phyloP scores from a whole-genome alignment of 2,329 filamentous ascomycete species.

The Conoideocrella luteorostrata region DNA sequence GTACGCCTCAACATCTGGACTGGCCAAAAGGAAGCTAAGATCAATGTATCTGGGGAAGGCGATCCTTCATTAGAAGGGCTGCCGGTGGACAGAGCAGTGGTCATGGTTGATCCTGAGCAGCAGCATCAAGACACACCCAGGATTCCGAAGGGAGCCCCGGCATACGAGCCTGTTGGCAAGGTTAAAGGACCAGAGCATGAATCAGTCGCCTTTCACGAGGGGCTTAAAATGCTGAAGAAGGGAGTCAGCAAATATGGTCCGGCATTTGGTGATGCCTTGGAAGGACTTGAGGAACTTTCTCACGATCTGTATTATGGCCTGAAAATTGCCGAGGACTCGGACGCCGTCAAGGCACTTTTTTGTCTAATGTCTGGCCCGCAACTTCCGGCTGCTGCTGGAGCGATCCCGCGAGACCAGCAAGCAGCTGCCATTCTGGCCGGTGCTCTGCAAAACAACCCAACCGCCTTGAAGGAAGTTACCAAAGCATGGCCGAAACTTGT shows the following conservation, averaged over 20 bases:
- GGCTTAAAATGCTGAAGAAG: constrained; percentile 44
- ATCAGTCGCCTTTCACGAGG: constrained; percentile 26
- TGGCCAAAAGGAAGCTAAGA: constrained; percentile 58
- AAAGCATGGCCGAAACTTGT: constrained; percentile 39
- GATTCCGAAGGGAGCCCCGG: constrained; percentile 45
- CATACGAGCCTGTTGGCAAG: constrained; percentile 50
- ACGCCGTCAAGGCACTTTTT: constrained; percentile 48
- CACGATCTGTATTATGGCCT: constrained; percentile 66
- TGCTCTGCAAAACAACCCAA: constrained; percentile 59
- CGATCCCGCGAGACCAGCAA: constrained; percentile 38
- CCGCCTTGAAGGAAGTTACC: constrained; percentile 47
- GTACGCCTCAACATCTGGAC: constrained; percentile 59
- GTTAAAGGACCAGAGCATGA: constrained; percentile 44
- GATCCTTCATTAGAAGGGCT: constrained; percentile 42
- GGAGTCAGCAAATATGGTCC: constrained; percentile 24
- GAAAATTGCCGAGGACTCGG: constrained; percentile 51
- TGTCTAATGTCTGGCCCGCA: constrained; percentile 41
- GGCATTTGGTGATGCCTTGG: constrained; percentile 44
- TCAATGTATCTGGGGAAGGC: constrained; percentile 52
- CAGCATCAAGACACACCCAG: constrained; percentile 20
- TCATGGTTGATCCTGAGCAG: constrained; percentile 46
- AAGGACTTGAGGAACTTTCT: constrained; percentile 54
- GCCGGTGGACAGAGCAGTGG: constrained; percentile 44
- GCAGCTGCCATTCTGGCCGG: constrained; percentile 53
- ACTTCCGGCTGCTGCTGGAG: constrained; percentile 16